A percentile compares a stretch with the other conserved stretches of the same genome.
Evolutionary conservation across 257 asterid genomes (phyloP).

Genomic region (Salvia hispanica): DNA sequence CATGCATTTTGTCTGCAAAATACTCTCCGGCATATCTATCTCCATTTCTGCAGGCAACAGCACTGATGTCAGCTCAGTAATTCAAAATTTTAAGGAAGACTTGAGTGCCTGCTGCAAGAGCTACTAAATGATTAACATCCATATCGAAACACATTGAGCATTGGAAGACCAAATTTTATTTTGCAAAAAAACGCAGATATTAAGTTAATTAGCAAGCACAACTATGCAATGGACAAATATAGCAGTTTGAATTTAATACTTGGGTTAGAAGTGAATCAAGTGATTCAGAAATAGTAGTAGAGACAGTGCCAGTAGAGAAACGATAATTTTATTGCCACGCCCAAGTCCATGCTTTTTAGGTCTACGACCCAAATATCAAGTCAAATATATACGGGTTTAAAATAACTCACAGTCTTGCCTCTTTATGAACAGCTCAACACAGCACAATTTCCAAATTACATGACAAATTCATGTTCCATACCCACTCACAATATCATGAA

Average conservation of each 20-base stretch:
- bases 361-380: no score
- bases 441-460: neutral
- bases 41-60: constrained; percentile 60
- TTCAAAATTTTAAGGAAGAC: constrained; percentile 10
- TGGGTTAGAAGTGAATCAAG: no score
- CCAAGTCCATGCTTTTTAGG: no score
- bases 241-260: neutral
- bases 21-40: constrained; percentile 90
- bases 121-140: constrained; percentile 7
- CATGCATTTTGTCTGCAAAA: constrained; percentile 91
- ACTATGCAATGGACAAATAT: neutral
- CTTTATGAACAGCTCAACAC: neutral
- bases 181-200: neutral
- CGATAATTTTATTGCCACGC: no score
- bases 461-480: constrained; percentile 1
- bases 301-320: no score
- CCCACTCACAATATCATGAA: constrained; percentile 9
- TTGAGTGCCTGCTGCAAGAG: neutral
- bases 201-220: neutral
- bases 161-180: constrained; percentile 7
- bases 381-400: no score
- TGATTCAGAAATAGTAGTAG: no score
- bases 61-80: constrained; percentile 14
- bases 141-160: constrained; percentile 3
- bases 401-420: no score